These are phyloP conservation scores for Sporopachydermia quercuum DNA, from an alignment of 805 yeast species.

Conservation along the genomic window DNA sequence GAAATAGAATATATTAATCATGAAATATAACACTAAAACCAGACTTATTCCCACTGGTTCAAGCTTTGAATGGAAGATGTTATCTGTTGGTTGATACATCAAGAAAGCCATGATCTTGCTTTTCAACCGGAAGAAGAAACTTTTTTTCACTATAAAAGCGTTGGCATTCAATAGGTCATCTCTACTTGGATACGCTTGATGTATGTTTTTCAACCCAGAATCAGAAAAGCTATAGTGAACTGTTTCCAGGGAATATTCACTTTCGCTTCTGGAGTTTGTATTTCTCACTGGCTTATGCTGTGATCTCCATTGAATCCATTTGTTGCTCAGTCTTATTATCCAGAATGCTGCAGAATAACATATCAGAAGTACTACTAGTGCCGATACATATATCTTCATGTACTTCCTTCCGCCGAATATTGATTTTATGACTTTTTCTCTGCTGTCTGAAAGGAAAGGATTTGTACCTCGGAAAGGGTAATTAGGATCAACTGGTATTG, in stretches of 20 bases:
- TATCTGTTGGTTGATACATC: conserved; percentile 8
- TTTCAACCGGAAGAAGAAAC: neutral
- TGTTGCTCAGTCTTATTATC: neutral
- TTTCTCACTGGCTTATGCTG: too few relatives aligned
- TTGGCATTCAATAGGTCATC: neutral
- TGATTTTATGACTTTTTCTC: neutral
- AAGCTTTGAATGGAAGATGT: conserved; percentile 3
- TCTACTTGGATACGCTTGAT: neutral
- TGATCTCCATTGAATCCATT: too few relatives aligned
- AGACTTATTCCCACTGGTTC: conserved; percentile 7
- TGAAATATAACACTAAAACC: conserved; percentile 5
- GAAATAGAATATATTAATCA: conserved; percentile 4
- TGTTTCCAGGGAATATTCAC: neutral
- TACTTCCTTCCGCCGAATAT: neutral
- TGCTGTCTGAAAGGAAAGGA: neutral
- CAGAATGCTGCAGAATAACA: neutral
- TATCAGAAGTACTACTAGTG: neutral
- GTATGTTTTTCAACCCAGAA: neutral
- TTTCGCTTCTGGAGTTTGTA: too few relatives aligned
- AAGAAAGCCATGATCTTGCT: conserved; percentile 4
- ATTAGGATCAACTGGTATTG: too few relatives aligned
- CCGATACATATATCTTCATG: neutral
- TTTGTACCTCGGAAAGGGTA: neutral
- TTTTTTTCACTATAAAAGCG: neutral
- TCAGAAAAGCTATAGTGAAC: neutral